Base-by-base conservation (phyloP, 2,329 filamentous ascomycete genomes). In the Colletotrichum horii region DNA sequence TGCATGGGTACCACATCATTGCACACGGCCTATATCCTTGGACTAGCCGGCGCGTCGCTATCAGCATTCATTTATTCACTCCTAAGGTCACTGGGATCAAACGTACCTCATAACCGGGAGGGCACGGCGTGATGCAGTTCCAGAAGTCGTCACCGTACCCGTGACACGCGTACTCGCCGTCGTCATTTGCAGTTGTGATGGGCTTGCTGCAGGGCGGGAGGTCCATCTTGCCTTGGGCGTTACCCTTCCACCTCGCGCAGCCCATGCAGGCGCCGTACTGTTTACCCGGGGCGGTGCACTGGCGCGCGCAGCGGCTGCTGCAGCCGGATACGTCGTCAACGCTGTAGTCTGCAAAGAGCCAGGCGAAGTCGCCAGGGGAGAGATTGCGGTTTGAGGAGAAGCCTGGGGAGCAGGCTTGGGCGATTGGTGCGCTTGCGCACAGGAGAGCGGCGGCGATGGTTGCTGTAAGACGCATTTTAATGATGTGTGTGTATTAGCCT, bases 51-150 rank as follows among this genome's bases (percentile, higher is more conserved):
- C 52, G 24, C 3, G 52, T 55, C 11, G 24, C 52, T 3, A 56
- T 56, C 24, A 56, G 22, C 52, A 56, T 22, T 56, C 2, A 56
- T n/a, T 56, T 26, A 9, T 26, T 22, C 52, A 56, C 11, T 15
- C 22, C n/a, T 22, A 2, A 56, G 22, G 0, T 56, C 52, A 19
- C 22, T 56, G 9, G n/a, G 24, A 22, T 2, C 52, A 56, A 26
- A 56, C 52, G 22, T 56, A 56, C 52, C 52, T 56, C 52, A 56
- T 78, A 78, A 78, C 78, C 64, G 81, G 72, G 64, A 79, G 77
- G 38, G 77, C 66, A 68, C 30, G 19, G 43, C 48, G 66, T 68
- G 14, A 68, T 36, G 19, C 66, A 68, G n/a, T 68, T 34, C 66
- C 48, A 68, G n/a, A 68, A 68, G 19, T 14, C 26, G n/a, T 56